Evolutionary conservation across 352 stramenopile species (phyloP).

Genomic region (Phytophthora constricta): DNA sequence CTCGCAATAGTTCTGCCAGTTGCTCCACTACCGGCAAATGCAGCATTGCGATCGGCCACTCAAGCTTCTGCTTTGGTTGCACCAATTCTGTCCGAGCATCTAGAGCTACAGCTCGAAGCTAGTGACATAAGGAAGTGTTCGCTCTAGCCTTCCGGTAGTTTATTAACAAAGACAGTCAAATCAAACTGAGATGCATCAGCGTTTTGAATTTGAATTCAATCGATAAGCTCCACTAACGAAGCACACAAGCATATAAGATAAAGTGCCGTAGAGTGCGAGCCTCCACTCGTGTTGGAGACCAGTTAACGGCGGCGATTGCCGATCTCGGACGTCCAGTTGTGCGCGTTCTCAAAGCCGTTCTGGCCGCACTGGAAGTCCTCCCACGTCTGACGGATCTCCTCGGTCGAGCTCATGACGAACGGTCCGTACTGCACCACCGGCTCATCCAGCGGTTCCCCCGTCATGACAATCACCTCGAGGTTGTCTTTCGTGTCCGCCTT

Average conservation of each 20-base stretch:
- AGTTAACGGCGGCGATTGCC: slow-evolving; percentile 37
- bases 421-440: slow-evolving; percentile 69
- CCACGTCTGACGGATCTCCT: slow-evolving; percentile 62
- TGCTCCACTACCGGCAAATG: slow-evolving; percentile 1
- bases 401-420: slow-evolving; percentile 75
- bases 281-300: neutral
- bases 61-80: slow-evolving; percentile 21
- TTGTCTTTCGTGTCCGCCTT: slow-evolving; percentile 30
- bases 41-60: slow-evolving; percentile 7
- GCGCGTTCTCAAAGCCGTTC: slow-evolving; percentile 76
- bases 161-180: no score
- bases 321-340: slow-evolving; percentile 58
- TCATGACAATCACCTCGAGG: slow-evolving; percentile 64
- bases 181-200: slow-evolving; percentile 1
- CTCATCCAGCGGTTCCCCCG: slow-evolving; percentile 60
- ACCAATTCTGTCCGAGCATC: slow-evolving; percentile 30
- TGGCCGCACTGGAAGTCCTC: slow-evolving; percentile 53
- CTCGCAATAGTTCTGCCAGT: slow-evolving; percentile 10
- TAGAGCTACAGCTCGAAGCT: slow-evolving; percentile 35
- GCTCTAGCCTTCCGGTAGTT: no score
- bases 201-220: neutral
- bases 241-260: slow-evolving; percentile 15
- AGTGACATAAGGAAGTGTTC: slow-evolving; percentile 28
- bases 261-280: neutral
- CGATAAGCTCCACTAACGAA: neutral